Conservation (phyloP, 306 rosid species). For the Malus orientalis region DNA sequence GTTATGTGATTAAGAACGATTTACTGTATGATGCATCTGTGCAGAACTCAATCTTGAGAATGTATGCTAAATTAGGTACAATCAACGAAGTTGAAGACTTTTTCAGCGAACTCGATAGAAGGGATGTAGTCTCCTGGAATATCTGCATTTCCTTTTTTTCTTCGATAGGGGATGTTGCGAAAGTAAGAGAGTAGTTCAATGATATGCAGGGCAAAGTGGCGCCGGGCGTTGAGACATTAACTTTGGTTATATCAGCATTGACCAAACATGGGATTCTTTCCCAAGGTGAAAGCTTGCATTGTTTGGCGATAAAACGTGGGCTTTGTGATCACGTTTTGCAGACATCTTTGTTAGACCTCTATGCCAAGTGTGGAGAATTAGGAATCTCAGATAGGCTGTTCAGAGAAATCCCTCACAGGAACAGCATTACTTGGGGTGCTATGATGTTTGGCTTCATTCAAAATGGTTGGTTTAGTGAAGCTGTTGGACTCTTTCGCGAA, state of each 20-base stretch:
- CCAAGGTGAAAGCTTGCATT: conserved; percentile 32
- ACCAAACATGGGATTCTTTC: conserved; percentile 28
- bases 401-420: conserved; percentile 22
- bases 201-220: conserved; percentile 22
- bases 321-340: conserved; percentile 36
- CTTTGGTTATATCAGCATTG: conserved; percentile 34
- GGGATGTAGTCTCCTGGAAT: conserved; percentile 42
- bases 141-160: conserved; percentile 32
- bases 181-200: conserved; percentile 22
- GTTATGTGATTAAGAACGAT: conserved; percentile 38
- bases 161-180: conserved; percentile 18
- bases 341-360: conserved; percentile 38
- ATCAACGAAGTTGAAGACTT: conserved; percentile 25
- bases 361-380: conserved; percentile 37
- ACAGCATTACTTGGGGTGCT: conserved; percentile 38
- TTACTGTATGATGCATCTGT: conserved; percentile 26
- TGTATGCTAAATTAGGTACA: conserved; percentile 31
- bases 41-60: conserved; percentile 37
- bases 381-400: conserved; percentile 32
- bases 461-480: conserved; percentile 33
- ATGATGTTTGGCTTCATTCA: conserved; percentile 51
- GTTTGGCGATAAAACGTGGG: conserved; percentile 38
- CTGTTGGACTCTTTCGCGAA: conserved; percentile 30
- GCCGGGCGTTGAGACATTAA: conserved; percentile 30
- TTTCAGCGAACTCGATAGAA: conserved; percentile 28